Conservation (phyloP, 805 yeast genomes). For the Torulaspora microellipsoides region DNA sequence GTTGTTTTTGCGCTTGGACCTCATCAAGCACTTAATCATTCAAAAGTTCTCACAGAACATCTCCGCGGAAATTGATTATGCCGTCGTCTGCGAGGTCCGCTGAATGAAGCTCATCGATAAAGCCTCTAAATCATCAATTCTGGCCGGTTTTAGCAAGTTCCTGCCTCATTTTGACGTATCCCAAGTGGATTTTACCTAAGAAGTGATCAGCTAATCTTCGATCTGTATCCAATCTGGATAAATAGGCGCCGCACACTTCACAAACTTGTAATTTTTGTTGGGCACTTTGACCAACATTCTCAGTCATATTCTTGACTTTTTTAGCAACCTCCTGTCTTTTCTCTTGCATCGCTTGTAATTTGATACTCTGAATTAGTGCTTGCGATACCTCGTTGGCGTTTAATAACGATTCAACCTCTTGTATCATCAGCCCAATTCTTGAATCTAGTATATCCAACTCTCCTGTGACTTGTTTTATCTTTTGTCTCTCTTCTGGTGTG, state of each 20-base stretch:
- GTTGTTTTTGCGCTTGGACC: too few relatives aligned
- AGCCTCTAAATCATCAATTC: neutral
- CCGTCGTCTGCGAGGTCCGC: neutral
- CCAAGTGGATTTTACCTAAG: slow-evolving; percentile 79
- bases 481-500: slow-evolving; percentile 68
- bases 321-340: slow-evolving; percentile 52
- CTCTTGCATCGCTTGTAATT: slow-evolving; percentile 41
- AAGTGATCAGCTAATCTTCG: slow-evolving; percentile 86
- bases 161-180: slow-evolving; percentile 70
- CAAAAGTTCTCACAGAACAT: too few relatives aligned
- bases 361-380: slow-evolving; percentile 46
- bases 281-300: slow-evolving; percentile 75
- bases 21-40: too few relatives aligned
- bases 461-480: slow-evolving; percentile 48
- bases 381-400: slow-evolving; percentile 47
- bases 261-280: slow-evolving; percentile 91
- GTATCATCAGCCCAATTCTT: slow-evolving; percentile 58
- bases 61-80: too few relatives aligned
- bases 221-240: slow-evolving; percentile 82
- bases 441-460: slow-evolving; percentile 60
- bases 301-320: slow-evolving; percentile 56
- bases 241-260: slow-evolving; percentile 82
- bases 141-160: slow-evolving; percentile 41
- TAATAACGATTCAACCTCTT: slow-evolving; percentile 56
- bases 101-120: neutral